Base-by-base conservation (phyloP, 345 rosid genomes). In the Hibiscus tridactylites region DNA sequence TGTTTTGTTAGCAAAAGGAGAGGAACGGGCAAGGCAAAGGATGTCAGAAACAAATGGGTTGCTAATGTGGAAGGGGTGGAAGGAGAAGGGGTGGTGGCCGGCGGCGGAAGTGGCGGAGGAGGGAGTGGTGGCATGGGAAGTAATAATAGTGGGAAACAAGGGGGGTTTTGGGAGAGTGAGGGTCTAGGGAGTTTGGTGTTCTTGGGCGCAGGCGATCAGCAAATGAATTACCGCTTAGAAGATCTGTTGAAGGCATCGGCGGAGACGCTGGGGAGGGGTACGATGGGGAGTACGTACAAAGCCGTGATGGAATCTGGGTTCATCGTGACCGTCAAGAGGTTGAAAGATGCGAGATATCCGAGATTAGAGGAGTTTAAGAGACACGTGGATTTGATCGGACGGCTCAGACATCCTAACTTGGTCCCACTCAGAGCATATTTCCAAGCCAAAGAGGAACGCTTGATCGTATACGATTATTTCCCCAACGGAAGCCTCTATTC, bases 401-500 rank as follows among this genome's bases (percentile, higher is more conserved):
- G 85, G 78, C 82, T 95, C 0, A 83, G 87, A 66, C 99, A 95
- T 71, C 92, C 97, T 0, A 92, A 89, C 66, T 56, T 95, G 26
- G 99, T 95, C 63, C 93, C 99, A 44, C 89, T 92, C 7, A 82
- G 97, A 71, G 97, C 97, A 7, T 95, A 88, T 77, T 92, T 95
- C 77, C 97, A 95, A 72, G 97, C 99, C 0, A 88, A 89, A 79
- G 99, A 95, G 76, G 97, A 95, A 75, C 87, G 99, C 31, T 78
- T 95, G 53, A 89, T 95, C 50, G 97, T 95, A 1, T 95, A 83
- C 3, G 99, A 95, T 80, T 92, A 95, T 80, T 92, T 95, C 86
- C 97, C 99, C 26, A 95, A 95, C 68, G 99, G 97, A 79, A 95
- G 97, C 73, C 88, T 95, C 76, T 92, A 84, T 75, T 85, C 99